Conservation (phyloP, 1,284 basidiomycete genomes). For the Kwoniella shivajii region DNA sequence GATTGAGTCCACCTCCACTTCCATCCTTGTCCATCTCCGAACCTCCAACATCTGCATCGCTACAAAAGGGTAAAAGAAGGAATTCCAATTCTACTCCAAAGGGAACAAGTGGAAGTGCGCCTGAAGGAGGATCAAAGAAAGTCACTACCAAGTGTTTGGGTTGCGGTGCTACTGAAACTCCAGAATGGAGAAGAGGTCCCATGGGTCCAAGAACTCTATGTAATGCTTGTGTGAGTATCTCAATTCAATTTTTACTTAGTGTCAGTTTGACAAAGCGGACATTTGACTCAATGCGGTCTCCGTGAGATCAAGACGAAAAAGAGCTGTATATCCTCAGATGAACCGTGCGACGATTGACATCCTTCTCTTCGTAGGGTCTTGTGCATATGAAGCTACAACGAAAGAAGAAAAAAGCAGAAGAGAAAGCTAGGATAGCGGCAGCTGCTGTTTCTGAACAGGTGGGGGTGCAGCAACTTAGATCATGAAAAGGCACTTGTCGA, state of each 20-base stretch:
- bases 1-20: slow-evolving; percentile 16
- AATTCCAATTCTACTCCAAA: background rate
- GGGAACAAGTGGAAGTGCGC: background rate
- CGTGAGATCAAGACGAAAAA: too few species aligned
- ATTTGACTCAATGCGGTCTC: too few species aligned
- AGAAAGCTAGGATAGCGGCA: slow-evolving; percentile 34
- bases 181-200: slow-evolving; percentile 54
- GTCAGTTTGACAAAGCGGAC: too few species aligned
- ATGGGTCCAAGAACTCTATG: slow-evolving; percentile 53
- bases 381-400: slow-evolving; percentile 51
- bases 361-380: slow-evolving; percentile 35
- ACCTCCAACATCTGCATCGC: too few species aligned
- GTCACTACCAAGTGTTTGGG: slow-evolving; percentile 44
- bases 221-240: slow-evolving; percentile 52
- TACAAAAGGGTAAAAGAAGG: slow-evolving; percentile 4
- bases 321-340: too few species aligned
- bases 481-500: background rate
- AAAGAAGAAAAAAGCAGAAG: slow-evolving; percentile 47
- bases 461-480: background rate
- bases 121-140: slow-evolving; percentile 21
- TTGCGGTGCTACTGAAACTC: slow-evolving; percentile 53
- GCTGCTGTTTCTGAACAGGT: background rate
- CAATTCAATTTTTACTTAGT: background rate
- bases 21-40: background rate
- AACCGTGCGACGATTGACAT: background rate